Evolutionary conservation across 2,329 filamentous ascomycete genomes (phyloP).

Genomic region (Paracorniculantispora psalliotae): DNA sequence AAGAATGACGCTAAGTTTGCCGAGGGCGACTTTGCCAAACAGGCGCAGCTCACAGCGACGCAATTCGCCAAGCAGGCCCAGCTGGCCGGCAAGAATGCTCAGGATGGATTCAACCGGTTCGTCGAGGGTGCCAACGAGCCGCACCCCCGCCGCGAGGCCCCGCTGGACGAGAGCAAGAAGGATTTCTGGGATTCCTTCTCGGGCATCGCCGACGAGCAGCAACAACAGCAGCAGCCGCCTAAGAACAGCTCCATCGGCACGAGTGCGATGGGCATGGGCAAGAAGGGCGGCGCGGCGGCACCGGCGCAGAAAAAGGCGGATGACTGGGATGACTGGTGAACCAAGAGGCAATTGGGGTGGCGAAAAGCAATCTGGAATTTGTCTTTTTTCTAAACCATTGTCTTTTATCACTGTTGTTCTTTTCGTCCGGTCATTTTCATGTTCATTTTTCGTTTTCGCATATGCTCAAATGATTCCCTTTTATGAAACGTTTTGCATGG

Average conservation of each 20-base stretch:
- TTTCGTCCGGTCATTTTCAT: not conserved
- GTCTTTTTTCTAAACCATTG: not conserved
- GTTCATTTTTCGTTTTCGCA: not conserved
- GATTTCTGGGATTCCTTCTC: conserved; percentile 94
- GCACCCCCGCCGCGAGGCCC: conserved; percentile 29
- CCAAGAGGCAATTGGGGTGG: not conserved
- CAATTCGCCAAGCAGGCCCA: conserved; percentile 63
- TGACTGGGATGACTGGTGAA: conserved; percentile 62
- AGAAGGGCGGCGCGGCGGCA: conserved; percentile 28
- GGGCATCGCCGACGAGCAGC: conserved; percentile 52
- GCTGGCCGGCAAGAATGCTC: conserved; percentile 68
- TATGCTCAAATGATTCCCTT: conserved; percentile 5
- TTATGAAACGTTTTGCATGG: conserved; percentile 10
- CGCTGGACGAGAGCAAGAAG: conserved; percentile 61
- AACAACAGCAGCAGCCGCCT: conserved; percentile 23
- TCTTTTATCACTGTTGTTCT: not conserved
- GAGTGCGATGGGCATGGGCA: conserved; percentile 54
- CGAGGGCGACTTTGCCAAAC: conserved; percentile 70
- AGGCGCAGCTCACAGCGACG: conserved; percentile 57
- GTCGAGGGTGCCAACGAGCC: conserved; percentile 71
- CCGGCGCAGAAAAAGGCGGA: conserved; percentile 46
- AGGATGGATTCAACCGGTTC: conserved; percentile 77
- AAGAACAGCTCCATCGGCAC: conserved; percentile 51
- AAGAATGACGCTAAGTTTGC: conserved; percentile 53
- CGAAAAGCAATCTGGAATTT: not conserved